Evolutionary conservation across 2,329 filamentous ascomycete genomes (phyloP).

Genomic region (Stagonosporopsis vannaccii): DNA sequence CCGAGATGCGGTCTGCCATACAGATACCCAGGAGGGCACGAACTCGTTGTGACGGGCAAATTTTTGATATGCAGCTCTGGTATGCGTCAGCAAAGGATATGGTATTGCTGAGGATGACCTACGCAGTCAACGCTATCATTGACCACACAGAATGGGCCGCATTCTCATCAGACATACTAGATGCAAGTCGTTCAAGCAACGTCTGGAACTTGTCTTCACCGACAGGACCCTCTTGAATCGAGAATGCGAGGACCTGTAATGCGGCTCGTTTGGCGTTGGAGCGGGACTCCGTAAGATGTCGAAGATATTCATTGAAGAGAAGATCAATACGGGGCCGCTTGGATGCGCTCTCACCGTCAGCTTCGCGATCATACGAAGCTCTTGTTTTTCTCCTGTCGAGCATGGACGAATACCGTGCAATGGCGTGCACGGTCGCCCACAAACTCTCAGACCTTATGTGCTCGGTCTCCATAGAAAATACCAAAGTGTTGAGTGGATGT

Average conservation of each 20-base stretch:
- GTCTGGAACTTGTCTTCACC: constrained; percentile 61
- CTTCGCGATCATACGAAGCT: constrained; percentile 25
- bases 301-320: constrained; percentile 52
- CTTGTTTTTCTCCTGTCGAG: constrained; percentile 40
- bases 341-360: constrained; percentile 28
- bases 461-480: constrained; percentile 46
- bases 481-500: constrained; percentile 39
- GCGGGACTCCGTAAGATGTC: constrained; percentile 43
- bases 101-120: constrained; percentile 36
- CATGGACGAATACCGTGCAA: constrained; percentile 49
- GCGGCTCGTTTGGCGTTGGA: constrained; percentile 55
- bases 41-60: constrained; percentile 42
- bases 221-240: constrained; percentile 48
- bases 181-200: constrained; percentile 65
- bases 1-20: constrained; percentile 78
- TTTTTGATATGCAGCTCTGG: constrained; percentile 43
- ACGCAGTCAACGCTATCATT: constrained; percentile 83
- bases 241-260: constrained; percentile 63
- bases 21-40: constrained; percentile 68
- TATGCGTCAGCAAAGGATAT: not conserved
- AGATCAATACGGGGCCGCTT: constrained; percentile 51
- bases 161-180: constrained; percentile 74
- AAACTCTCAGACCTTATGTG: constrained; percentile 39
- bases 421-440: constrained; percentile 50
- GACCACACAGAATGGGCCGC: constrained; percentile 73